Conservation (phyloP, 257 asterid genomes). For the Pogostemon cablin region DNA sequence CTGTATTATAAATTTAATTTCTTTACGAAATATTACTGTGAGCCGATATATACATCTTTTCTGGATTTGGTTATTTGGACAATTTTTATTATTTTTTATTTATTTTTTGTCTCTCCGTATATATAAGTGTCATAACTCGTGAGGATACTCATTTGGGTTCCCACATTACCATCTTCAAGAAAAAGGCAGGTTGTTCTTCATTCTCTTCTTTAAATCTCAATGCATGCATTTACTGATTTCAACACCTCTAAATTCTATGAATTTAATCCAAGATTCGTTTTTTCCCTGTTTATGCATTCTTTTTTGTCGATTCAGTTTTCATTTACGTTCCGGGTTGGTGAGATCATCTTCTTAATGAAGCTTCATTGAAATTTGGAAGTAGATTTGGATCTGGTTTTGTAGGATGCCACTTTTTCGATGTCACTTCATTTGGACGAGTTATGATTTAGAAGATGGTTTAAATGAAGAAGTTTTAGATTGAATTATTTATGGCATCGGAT, state of each 20-base stretch:
- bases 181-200: constrained; percentile 39
- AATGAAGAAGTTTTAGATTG: not conserved
- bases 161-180: constrained; percentile 40
- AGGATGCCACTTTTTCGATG: not conserved
- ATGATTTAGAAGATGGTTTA: not conserved
- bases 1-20: too few relatives aligned
- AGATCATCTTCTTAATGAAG: constrained; percentile 32
- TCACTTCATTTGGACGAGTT: constrained; percentile 24
- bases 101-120: constrained; percentile 30
- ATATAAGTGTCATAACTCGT: constrained; percentile 7
- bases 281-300: constrained; percentile 16
- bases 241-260: constrained; percentile 1
- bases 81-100: too few relatives aligned
- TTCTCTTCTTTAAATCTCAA: constrained; percentile 29
- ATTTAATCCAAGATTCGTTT: constrained; percentile 19
- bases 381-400: constrained; percentile 37
- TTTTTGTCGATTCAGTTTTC: constrained; percentile 19
- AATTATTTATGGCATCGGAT: constrained; percentile 25
- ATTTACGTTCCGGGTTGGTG: constrained; percentile 30
- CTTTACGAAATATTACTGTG: too few relatives aligned
- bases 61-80: too few relatives aligned
- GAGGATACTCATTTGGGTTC: constrained; percentile 34
- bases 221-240: constrained; percentile 28
- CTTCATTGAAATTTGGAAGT: constrained; percentile 23
- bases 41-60: too few relatives aligned